Evolutionary conservation across 768 basidiomycete genomes (phyloP), one percentile per base, ranked within the genome.

Genomic region (Termitomyces sp.): DNA sequence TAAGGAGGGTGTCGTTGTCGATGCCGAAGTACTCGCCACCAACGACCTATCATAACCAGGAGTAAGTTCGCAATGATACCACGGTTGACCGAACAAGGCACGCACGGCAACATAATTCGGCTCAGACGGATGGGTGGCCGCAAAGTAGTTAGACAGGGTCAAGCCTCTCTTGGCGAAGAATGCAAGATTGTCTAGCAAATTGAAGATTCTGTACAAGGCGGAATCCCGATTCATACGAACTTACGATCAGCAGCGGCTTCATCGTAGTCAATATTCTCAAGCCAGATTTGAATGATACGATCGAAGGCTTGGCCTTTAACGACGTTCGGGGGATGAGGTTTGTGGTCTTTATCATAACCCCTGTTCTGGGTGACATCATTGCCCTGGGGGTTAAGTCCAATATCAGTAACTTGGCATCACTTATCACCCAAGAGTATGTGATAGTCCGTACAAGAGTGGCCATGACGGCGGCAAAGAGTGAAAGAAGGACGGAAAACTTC

Each of bases 201-300:
- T 27, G 23, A 6, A 47, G 14, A 23, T 30, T 21, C 32, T 32
- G 30, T 19, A 25, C 3, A 12, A 23, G 30, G 30, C 21, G 16
- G 16, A 37, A 16, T 37, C 1, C 16, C 2, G 19, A 41, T 16
- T 27, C 14, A 32, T 28, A 19, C 16, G 19, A 48, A 58, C 64
- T 49, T 47, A 66, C 65, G 61, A 53, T 64, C 56, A 67, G 71
- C 52, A 63, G 63, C 7, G 1, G 68, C 68, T 9, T 47, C 55
- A 16, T 59, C 63, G 58, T 71, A 86, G 62, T 85, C 77, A 23
- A 79, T 84, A 67, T 85, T 86, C 65, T 86, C 85, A 39, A 87
- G 70, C 80, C 81, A 85, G 53, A 86, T 81, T 47, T 62, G 61
- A 25, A 72, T 54, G 42, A 69, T 67, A 21, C 68, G 64, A 54